Evolutionary conservation across 805 yeast species (phyloP).

Genomic region (Teunomyces kruisii): DNA sequence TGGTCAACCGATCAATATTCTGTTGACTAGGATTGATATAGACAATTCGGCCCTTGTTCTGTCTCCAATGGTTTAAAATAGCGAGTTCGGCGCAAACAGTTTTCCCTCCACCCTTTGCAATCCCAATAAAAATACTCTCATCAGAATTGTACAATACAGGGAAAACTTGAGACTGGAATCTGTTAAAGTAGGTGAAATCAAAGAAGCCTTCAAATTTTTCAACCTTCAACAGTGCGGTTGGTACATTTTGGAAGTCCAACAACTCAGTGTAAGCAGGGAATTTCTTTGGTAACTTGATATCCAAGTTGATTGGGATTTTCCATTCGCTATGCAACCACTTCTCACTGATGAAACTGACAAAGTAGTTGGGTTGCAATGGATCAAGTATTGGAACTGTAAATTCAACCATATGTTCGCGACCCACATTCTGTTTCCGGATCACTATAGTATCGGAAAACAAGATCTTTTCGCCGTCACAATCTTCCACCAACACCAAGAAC

Average conservation of each 20-base stretch:
- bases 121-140: constrained; percentile 64
- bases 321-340: constrained; percentile 80
- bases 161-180: constrained; percentile 71
- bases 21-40: constrained; percentile 69
- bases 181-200: constrained; percentile 59
- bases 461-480: constrained; percentile 75
- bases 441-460: constrained; percentile 57
- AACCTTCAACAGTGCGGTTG: constrained; percentile 48
- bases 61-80: constrained; percentile 68
- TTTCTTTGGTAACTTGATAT: constrained; percentile 57
- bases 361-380: constrained; percentile 68
- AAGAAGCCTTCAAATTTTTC: constrained; percentile 49
- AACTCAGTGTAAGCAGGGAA: constrained; percentile 63
- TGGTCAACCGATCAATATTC: constrained; percentile 45
- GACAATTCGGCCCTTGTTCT: constrained; percentile 66
- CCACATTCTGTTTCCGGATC: constrained; percentile 50
- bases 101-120: constrained; percentile 76
- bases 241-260: constrained; percentile 49
- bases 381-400: constrained; percentile 61
- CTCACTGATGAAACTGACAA: constrained; percentile 72
- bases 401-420: constrained; percentile 57
- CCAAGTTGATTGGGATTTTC: constrained; percentile 55
- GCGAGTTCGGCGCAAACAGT: constrained; percentile 72
- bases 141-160: constrained; percentile 55
- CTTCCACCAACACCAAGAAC: constrained; percentile 75